Conservation (phyloP, 2,329 filamentous ascomycete species). For the Epichloe baconii region DNA sequence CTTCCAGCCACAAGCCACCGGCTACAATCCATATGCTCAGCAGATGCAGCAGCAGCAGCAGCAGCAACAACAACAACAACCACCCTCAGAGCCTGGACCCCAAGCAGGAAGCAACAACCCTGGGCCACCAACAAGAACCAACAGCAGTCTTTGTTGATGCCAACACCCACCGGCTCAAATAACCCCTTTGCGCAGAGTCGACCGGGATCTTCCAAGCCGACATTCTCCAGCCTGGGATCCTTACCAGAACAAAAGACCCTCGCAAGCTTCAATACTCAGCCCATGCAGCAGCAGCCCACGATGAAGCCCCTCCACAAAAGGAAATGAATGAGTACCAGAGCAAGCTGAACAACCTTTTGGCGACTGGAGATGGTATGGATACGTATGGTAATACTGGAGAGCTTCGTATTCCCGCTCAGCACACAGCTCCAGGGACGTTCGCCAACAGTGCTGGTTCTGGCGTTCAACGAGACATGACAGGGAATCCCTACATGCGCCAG, state of each 20-base stretch:
- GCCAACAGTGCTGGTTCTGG: constrained; percentile 87
- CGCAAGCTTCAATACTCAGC: constrained; percentile 39
- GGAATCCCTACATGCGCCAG: constrained; percentile 77
- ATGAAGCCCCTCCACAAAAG: constrained; percentile 31
- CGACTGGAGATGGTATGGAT: constrained; percentile 83
- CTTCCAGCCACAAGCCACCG: constrained; percentile 38
- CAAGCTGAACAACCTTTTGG: constrained; percentile 74
- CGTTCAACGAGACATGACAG: constrained; percentile 59
- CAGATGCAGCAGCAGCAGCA: constrained; percentile 27
- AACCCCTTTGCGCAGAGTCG: constrained; percentile 87
- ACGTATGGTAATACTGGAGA: constrained; percentile 98
- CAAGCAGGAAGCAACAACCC: constrained; percentile 82
- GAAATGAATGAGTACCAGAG: constrained; percentile 52
- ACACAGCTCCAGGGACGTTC: constrained; percentile 91
- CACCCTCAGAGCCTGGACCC: constrained; percentile 42
- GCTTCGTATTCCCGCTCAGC: constrained; percentile 86
- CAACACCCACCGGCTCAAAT: constrained; percentile 88
- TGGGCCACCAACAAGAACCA: constrained; percentile 58
- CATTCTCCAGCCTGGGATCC: constrained; percentile 58
- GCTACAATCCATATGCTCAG: constrained; percentile 41
- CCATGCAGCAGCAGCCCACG: constrained; percentile 27
- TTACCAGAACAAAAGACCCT: constrained; percentile 78
- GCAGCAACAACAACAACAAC: constrained; percentile 9
- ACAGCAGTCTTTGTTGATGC: constrained; percentile 50
- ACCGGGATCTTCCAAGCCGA: constrained; percentile 38